These are phyloP conservation scores for Trichosporon sp. DNA, from an alignment of 1,284 basidiomycete species.

Conservation along the genomic window DNA sequence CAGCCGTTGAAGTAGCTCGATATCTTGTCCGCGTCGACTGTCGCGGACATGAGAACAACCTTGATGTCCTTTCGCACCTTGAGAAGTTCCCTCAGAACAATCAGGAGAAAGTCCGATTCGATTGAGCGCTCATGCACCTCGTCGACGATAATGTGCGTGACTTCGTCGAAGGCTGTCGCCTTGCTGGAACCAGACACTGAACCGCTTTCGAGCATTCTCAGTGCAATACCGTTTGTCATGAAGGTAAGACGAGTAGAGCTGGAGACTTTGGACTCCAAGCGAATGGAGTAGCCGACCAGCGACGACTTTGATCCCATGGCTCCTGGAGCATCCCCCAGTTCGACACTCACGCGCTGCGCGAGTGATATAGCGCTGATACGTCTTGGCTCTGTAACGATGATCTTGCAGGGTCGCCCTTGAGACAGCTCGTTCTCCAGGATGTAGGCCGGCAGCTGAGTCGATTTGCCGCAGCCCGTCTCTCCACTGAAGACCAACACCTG, in stretches of 20 bases:
- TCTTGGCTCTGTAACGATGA: conserved; percentile 93
- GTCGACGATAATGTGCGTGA: conserved; percentile 58
- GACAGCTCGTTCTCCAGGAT: conserved; percentile 87
- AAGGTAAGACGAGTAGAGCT: conserved; percentile 75
- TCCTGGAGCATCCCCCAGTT: conserved; percentile 80
- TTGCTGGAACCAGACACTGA: conserved; percentile 61
- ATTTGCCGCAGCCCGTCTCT: conserved; percentile 98
- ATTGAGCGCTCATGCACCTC: conserved; percentile 86
- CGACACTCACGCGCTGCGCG: conserved; percentile 89
- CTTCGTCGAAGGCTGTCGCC: conserved; percentile 81
- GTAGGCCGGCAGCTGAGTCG: conserved; percentile 92
- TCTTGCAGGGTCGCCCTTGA: conserved; percentile 77
- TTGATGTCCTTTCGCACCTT: conserved; percentile 75
- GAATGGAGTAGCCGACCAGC: conserved; percentile 90
- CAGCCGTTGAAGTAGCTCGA: conserved; percentile 89
- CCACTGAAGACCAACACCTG: conserved; percentile 92
- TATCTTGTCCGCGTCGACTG: conserved; percentile 89
- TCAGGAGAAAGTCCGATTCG: conserved; percentile 94
- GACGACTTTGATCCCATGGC: conserved; percentile 75
- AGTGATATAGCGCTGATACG: conserved; percentile 96
- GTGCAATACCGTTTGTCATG: conserved; percentile 91
- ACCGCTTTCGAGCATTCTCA: conserved; percentile 82
- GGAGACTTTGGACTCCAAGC: conserved; percentile 83
- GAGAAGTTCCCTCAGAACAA: conserved; percentile 87
- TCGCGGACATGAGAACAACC: conserved; percentile 96